phyloP scores from a whole-genome alignment of 192 early-diverging fungal genomes.

The Paraglomus brasilianum region DNA sequence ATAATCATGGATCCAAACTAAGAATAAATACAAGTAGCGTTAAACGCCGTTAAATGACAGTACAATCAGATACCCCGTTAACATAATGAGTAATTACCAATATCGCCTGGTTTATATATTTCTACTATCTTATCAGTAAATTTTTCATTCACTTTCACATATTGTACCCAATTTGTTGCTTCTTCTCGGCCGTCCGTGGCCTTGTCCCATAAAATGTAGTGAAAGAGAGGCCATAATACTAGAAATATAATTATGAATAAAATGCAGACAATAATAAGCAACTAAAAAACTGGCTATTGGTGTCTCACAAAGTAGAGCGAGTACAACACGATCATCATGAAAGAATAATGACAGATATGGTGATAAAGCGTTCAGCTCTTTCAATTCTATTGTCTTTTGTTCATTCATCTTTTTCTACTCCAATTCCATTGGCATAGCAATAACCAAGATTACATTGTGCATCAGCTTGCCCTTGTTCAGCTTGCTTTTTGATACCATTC shows the following conservation, averaged over 20 bases:
- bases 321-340: too few relatives aligned
- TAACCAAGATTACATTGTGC: too few relatives aligned
- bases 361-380: too few relatives aligned
- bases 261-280: not conserved
- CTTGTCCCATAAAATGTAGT: slow-evolving; percentile 89
- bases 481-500: too few relatives aligned
- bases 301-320: not conserved
- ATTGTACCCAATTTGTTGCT: slow-evolving; percentile 72
- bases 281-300: not conserved
- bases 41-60: too few relatives aligned
- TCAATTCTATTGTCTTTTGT: too few relatives aligned
- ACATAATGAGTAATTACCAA: too few relatives aligned
- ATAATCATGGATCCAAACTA: slow-evolving; percentile 99
- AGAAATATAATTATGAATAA: not conserved
- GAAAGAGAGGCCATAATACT: slow-evolving; percentile 96
- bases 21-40: slow-evolving; percentile 58
- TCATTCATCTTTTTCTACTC: too few relatives aligned
- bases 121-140: slow-evolving; percentile 73
- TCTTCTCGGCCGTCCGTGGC: slow-evolving; percentile 66
- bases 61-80: too few relatives aligned
- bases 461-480: not conserved
- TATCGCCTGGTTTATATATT: slow-evolving; percentile 74
- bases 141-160: slow-evolving; percentile 74
- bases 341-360: too few relatives aligned
- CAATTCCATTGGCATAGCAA: too few relatives aligned